Evolutionary conservation across 306 rosid species (phyloP), one percentile per base, ranked within the genome.

Genomic region (Boehmeria nivea): DNA sequence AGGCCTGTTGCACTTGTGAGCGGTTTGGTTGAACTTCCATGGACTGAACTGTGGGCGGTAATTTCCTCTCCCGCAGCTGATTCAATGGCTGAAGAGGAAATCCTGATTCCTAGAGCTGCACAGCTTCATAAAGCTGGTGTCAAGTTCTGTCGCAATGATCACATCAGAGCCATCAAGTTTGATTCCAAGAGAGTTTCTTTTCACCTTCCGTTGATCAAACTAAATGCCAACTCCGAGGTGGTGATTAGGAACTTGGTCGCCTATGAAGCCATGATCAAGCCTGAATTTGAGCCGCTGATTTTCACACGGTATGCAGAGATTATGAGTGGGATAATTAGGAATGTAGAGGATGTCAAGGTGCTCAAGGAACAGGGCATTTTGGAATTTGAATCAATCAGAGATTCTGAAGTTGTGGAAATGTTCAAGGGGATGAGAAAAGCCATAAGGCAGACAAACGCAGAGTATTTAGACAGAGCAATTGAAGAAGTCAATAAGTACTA

Each of bases 191-290:
- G 19, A 15, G 21, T 15, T 18, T 14, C 57, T 1, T 51, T 51
- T 16, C 21, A 15, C 14, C 57, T 24, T 21, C 54, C 54, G 3
- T 28, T 25, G 17, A 27, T 26, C 38, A 27, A 25, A 7, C 38
- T 27, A n/a, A 15, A 26, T 14, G 12, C 9, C 12, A n/a, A 27
- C 54, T 49, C 34, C n/a, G 67, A 70, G 58, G 61, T 57, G 13
- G 40, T 61, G 22, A 20, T 76, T 10, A 54, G 81, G 57, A 70
- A 76, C 70, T 55, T 76, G 1, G 57, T 65, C 17, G 80, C 72
- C 16, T 49, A 65, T 3, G 80, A 75, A 42, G 72, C 65, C 11
- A 15, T 61, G 59, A 61, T 67, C 8, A 66, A 70, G 40, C 17
- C 66, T 6, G 70, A 52, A 20, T 12, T 15, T 20, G 16, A 55